phyloP scores from a whole-genome alignment of 2,329 filamentous ascomycete species.

The Helminthosporium solani region DNA sequence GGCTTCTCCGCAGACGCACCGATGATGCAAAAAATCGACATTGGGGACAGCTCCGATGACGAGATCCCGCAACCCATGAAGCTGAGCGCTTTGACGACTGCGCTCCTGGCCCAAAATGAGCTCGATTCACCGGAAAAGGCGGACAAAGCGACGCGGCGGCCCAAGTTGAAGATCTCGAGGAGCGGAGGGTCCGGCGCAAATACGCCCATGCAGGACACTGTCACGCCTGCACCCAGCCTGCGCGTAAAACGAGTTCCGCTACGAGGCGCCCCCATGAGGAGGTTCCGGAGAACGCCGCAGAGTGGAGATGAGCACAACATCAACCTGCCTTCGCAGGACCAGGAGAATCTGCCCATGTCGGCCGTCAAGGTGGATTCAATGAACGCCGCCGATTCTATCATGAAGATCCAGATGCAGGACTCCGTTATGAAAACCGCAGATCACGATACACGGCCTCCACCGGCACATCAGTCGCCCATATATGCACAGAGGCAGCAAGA shows the following conservation, averaged over 20 bases:
- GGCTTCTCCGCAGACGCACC: slow-evolving; percentile 49
- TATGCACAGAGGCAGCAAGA: slow-evolving; percentile 43
- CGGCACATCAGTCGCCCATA: slow-evolving; percentile 31
- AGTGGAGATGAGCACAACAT: slow-evolving; percentile 35
- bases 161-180: slow-evolving; percentile 42
- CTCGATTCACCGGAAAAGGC: slow-evolving; percentile 41
- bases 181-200: slow-evolving; percentile 35
- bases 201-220: slow-evolving; percentile 41
- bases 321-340: slow-evolving; percentile 60
- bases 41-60: slow-evolving; percentile 90
- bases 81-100: slow-evolving; percentile 89
- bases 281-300: slow-evolving; percentile 42
- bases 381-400: slow-evolving; percentile 30
- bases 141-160: slow-evolving; percentile 23
- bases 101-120: slow-evolving; percentile 62
- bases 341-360: slow-evolving; percentile 72
- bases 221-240: slow-evolving; percentile 44
- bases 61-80: slow-evolving; percentile 86
- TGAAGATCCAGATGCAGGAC: slow-evolving; percentile 30
- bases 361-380: slow-evolving; percentile 28
- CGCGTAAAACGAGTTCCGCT: slow-evolving; percentile 41
- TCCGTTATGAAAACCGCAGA: slow-evolving; percentile 40
- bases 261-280: slow-evolving; percentile 42
- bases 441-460: slow-evolving; percentile 21
- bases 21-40: slow-evolving; percentile 51